Evolutionary conservation across 1,139 yeast genomes (phyloP).

Genomic region (Arxiozyma heterogenica): DNA sequence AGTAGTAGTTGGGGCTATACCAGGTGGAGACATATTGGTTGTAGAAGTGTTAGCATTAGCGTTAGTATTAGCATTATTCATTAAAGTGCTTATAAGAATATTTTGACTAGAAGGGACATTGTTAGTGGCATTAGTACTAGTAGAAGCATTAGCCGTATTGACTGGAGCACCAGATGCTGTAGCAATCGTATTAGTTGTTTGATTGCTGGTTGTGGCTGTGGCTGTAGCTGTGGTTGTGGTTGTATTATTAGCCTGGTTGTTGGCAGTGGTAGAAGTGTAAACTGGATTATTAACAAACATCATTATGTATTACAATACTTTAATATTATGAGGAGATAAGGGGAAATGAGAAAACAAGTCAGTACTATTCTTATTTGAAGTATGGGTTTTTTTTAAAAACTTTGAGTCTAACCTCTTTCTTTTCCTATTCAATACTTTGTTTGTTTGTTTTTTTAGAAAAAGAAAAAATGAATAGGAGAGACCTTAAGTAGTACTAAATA

Average conservation of each 20-base stretch:
- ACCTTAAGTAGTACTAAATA: too few relatives aligned
- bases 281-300: constrained; percentile 2
- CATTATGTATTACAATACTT: background rate
- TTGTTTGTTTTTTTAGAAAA: too few relatives aligned
- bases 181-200: background rate
- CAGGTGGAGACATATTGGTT: constrained; percentile 1
- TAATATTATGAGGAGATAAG: background rate
- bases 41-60: background rate
- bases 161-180: background rate
- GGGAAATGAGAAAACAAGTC: background rate
- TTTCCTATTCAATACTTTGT: too few relatives aligned
- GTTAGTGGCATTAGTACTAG: background rate
- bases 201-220: too few relatives aligned
- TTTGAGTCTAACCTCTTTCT: too few relatives aligned
- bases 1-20: background rate
- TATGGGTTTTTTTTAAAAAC: too few relatives aligned
- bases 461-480: too few relatives aligned
- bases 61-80: background rate
- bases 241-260: too few relatives aligned
- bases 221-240: too few relatives aligned
- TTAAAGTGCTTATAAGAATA: background rate
- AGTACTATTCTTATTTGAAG: too few relatives aligned
- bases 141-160: background rate
- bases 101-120: background rate
- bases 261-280: background rate